Evolutionary conservation across 1,139 yeast genomes (phyloP).

Genomic region (Yamadazyma friedrichii): DNA sequence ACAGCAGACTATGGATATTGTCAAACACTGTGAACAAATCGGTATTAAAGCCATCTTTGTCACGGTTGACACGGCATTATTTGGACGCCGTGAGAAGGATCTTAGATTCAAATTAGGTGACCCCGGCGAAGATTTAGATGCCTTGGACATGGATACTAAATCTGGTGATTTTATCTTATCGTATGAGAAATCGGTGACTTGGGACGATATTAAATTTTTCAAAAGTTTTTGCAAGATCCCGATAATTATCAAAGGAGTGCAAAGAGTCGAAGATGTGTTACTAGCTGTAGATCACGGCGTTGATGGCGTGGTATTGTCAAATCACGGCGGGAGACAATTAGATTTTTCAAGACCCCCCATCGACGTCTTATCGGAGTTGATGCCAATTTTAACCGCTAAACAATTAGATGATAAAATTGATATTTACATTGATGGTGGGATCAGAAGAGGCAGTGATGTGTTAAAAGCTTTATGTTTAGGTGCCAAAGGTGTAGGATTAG

Average conservation of each 20-base stretch:
- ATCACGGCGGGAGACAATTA: conserved; percentile 58
- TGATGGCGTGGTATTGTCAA: conserved; percentile 51
- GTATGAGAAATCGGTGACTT: conserved; percentile 15
- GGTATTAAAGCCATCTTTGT: conserved; percentile 27
- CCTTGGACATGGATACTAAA: conserved; percentile 33
- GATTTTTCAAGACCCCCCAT: conserved; percentile 50
- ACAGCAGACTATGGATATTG: conserved; percentile 16
- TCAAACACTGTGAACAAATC: conserved; percentile 20
- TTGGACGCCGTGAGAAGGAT: conserved; percentile 28
- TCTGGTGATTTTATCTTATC: conserved; percentile 10
- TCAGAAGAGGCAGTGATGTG: conserved; percentile 53
- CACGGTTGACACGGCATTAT: conserved; percentile 26
- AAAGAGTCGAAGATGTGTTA: conserved; percentile 50
- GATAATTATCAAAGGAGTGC: conserved; percentile 52
- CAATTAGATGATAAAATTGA: conserved; percentile 38
- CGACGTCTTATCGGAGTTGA: conserved; percentile 47
- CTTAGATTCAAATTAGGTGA: conserved; percentile 17
- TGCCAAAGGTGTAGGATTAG: conserved; percentile 55
- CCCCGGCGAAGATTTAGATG: conserved; percentile 33
- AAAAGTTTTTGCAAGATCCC: conserved; percentile 24
- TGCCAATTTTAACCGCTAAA: conserved; percentile 35
- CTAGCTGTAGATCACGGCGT: conserved; percentile 45
- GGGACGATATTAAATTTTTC: conserved; percentile 22
- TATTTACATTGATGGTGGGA: conserved; percentile 53
- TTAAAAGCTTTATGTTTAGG: conserved; percentile 55